Base-by-base conservation (phyloP, 768 basidiomycete species). In the Gelatoporia subvermispora region DNA sequence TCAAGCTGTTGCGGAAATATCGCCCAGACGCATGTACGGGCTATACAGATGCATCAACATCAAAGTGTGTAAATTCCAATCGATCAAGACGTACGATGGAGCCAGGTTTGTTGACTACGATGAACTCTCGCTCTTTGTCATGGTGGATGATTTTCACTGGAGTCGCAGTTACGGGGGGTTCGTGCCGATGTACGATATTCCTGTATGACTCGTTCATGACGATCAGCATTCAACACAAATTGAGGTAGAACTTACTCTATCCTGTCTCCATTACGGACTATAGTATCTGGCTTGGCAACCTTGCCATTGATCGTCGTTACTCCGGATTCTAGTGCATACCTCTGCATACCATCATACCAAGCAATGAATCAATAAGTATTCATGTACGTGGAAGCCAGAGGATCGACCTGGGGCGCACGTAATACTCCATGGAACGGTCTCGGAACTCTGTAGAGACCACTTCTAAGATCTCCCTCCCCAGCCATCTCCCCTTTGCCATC, bases 91-190 rank as follows among this genome's bases (percentile, higher is more conserved):
- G 68, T 65, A 96, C 94, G 62, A 97, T 91, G 63, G 88, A 89
- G 28, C 95, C 95, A 2, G 95, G 95, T 73, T 99, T 99, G 61
- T 97, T 87, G 23, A 99, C 87, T 13, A 97, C 88, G 31, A 98
- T 80, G 52, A 95, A 93, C 53, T 85, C 78, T 20, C 84, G 81
- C 55, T 89, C 81, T 13, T 72, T 73, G 62, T 97, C 92, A 49
- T 85, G 81, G 43, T 84, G 73, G 3, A 97, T 67, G 34, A 98
- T 75, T 53, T 83, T 79, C 46, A 98, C 82, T 1, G 89, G 88
- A 3, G 75, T 86, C 2, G 85, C 81, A 1, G 93, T 85, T 3
- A 99, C 85, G 3, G 96, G 93, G 4, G 96, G 96, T 67, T 99
- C 96, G 63, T 99, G 96, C n/a, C 93, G 77, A 66, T 94, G 92